phyloP scores from a whole-genome alignment of 176 grass and related monocot species.

The Hsuehochloa calcarea region DNA sequence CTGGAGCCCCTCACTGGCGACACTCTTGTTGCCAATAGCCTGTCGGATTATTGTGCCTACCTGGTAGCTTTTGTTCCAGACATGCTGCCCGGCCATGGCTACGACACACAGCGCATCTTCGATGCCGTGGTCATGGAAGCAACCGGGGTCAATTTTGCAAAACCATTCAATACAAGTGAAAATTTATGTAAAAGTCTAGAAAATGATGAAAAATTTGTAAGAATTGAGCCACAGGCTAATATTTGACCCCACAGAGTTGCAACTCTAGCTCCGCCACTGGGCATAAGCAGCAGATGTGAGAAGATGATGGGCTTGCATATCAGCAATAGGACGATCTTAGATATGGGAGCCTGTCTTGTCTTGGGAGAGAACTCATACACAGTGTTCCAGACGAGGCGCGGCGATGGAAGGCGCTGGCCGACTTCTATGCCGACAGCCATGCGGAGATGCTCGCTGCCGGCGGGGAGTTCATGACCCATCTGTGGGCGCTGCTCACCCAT shows the following conservation, averaged over 20 bases:
- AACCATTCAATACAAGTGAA: too few species aligned
- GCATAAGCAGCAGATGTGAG: not conserved
- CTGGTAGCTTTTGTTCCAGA: conserved; percentile 27
- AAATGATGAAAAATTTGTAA: too few species aligned
- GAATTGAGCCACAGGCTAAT: too few species aligned
- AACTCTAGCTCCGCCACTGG: too few species aligned
- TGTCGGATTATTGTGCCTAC: conserved; percentile 27
- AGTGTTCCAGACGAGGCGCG: not conserved
- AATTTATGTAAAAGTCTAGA: too few species aligned
- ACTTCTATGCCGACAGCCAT: conserved; percentile 21
- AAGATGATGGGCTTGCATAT: not conserved
- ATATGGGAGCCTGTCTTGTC: conserved; percentile 6
- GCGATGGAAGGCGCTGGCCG: conserved; percentile 20
- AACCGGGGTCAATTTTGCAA: too few species aligned
- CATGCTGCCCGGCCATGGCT: conserved; percentile 16
- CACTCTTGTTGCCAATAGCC: not conserved
- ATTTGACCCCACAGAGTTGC: too few species aligned
- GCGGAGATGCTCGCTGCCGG: not conserved
- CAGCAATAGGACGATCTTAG: not conserved
- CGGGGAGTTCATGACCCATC: conserved; percentile 37
- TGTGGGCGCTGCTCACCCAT: conserved; percentile 28
- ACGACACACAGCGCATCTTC: conserved; percentile 9
- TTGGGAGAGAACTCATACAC: conserved; percentile 10
- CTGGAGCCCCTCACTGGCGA: not conserved
- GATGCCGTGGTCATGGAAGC: conserved; percentile 11